phyloP scores from a whole-genome alignment of 768 basidiomycete genomes.

The Serendipita sp. region DNA sequence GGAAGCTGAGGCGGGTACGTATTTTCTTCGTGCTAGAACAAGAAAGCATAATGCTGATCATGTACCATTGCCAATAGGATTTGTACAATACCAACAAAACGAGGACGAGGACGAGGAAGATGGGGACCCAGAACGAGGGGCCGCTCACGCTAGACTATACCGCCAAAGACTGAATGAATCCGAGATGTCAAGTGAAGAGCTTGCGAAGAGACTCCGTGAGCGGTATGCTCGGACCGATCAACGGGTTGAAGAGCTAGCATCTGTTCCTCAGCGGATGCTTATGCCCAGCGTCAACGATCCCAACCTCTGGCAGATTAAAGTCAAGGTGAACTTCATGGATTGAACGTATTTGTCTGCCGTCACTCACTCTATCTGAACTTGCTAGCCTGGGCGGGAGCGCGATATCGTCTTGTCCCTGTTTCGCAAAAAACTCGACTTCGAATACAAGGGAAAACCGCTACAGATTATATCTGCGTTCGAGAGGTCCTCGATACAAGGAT shows the following conservation, averaged over 20 bases:
- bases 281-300: slow-evolving; percentile 97
- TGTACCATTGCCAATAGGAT: slow-evolving; percentile 29
- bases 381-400: slow-evolving; percentile 75
- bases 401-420: slow-evolving; percentile 90
- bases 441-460: slow-evolving; percentile 61
- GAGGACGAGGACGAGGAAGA: slow-evolving; percentile 45
- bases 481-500: slow-evolving; percentile 85
- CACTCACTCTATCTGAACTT: neutral
- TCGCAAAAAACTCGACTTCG: slow-evolving; percentile 77
- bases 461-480: slow-evolving; percentile 90
- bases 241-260: slow-evolving; percentile 76
- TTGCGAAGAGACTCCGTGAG: slow-evolving; percentile 61
- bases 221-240: slow-evolving; percentile 64
- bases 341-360: neutral
- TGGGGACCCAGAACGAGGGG: slow-evolving; percentile 26
- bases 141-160: slow-evolving; percentile 54
- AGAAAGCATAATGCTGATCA: slow-evolving; percentile 3
- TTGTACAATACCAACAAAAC: slow-evolving; percentile 32
- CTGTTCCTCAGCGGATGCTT: slow-evolving; percentile 78
- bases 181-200: slow-evolving; percentile 59
- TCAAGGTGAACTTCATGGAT: slow-evolving; percentile 43
- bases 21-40: neutral
- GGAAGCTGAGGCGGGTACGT: slow-evolving; percentile 28
- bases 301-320: slow-evolving; percentile 87
- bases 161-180: slow-evolving; percentile 37